Base-by-base conservation (phyloP, 352 stramenopile species). In the Pythium brassicae region DNA sequence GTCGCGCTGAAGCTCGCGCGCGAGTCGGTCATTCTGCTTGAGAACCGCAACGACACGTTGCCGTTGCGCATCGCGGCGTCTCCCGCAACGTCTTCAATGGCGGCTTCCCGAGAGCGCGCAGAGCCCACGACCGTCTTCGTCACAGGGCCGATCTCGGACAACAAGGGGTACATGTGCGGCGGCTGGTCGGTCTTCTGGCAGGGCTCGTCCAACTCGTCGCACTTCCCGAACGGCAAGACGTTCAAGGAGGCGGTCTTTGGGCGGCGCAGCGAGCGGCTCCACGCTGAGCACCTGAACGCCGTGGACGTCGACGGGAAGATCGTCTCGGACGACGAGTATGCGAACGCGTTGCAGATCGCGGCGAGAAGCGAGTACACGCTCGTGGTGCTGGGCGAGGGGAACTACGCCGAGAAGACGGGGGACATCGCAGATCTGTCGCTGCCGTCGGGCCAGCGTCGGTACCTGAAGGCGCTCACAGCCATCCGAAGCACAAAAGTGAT, bases 381-480 rank as follows among this genome's bases (percentile, higher is more conserved):
- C 11, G 74, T 87, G 3, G 75, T 68, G 17, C 48, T 96, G 8
- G 87, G 87, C 12, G 87, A 96, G 53, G 56, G 42, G 26, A 84
- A 78, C n/a, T 95, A 94, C 49, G 72, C 87, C 0, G 87, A 96
- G 54, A 95, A 94, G 37, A 71, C 61, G 19, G 87, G 87, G 2
- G 84, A 96, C 54, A 84, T 93, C 34, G 61, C 72, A 0, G 65
- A 73, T 15, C 65, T 87, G 27, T 65, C 71, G 14, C 62, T 96
- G 5, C 80, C 86, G 0, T 25, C 48, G 19, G 82, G 83, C 6
- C 77, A 94, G 23, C 57, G 72, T 4, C 60, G 55, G 53, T 95
- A 94, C 48, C 60, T 95, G 0, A 53, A 79, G 25, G 70, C 68
- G 20, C 61, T 96, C 3, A 76, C 70, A 4, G 52, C 67, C 22